Conservation (phyloP, 2,329 filamentous ascomycete species). For the Aureobasidium zeae region DNA sequence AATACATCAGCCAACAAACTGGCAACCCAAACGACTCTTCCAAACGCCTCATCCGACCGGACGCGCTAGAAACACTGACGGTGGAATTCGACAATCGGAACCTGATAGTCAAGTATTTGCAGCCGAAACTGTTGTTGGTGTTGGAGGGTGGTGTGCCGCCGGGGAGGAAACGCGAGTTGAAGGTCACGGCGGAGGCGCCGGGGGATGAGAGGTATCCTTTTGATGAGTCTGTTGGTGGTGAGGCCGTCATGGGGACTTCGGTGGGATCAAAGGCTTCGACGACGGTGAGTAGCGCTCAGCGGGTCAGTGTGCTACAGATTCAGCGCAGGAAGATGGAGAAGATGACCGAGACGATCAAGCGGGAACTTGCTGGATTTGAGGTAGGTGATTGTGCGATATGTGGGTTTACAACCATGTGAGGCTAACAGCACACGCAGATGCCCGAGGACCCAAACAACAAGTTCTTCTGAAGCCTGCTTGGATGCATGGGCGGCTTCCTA, state of each 20-base stretch:
- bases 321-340: slow-evolving; percentile 42
- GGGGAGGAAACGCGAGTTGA: slow-evolving; percentile 31
- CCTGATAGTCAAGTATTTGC: slow-evolving; percentile 38
- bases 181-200: slow-evolving; percentile 35
- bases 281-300: slow-evolving; percentile 29
- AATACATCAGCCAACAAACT: slow-evolving; percentile 19
- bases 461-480: slow-evolving; percentile 26
- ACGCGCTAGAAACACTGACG: slow-evolving; percentile 35
- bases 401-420: background rate
- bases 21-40: slow-evolving; percentile 14
- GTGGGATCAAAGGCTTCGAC: slow-evolving; percentile 22
- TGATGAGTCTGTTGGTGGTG: slow-evolving; percentile 5
- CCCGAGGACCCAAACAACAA: slow-evolving; percentile 31
- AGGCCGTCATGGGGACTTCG: slow-evolving; percentile 14
- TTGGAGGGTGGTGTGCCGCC: slow-evolving; percentile 41
- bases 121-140: slow-evolving; percentile 39
- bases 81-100: slow-evolving; percentile 39
- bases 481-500: no score
- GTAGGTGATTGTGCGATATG: slow-evolving; percentile 28
- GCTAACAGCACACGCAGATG: slow-evolving; percentile 29
- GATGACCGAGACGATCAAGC: slow-evolving; percentile 35
- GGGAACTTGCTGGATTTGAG: slow-evolving; percentile 38
- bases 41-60: slow-evolving; percentile 4
- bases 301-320: slow-evolving; percentile 36
- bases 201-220: slow-evolving; percentile 34